Conservation (phyloP, 768 basidiomycete genomes). For the Russula emetica region DNA sequence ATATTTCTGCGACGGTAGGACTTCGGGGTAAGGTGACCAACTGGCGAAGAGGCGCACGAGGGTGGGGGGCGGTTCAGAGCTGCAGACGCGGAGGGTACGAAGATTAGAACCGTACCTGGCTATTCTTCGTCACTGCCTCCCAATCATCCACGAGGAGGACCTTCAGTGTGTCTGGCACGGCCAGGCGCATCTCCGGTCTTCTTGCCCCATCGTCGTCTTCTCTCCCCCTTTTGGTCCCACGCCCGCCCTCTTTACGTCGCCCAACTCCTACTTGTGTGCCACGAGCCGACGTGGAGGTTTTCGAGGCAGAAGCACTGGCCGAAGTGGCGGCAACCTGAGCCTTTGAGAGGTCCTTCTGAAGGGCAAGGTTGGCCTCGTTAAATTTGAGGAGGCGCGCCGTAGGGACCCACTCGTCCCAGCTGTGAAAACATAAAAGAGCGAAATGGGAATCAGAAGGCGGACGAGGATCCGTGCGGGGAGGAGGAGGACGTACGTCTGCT, state of each 20-base stretch:
- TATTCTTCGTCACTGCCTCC: conserved; percentile 95
- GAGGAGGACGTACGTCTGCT: conserved; percentile 79
- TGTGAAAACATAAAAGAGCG: conserved; percentile 32
- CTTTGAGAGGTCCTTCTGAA: conserved; percentile 66
- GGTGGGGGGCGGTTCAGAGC: not conserved
- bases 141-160: conserved; percentile 91
- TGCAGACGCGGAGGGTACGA: not conserved
- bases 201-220: conserved; percentile 79
- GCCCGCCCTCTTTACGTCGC: conserved; percentile 55
- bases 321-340: conserved; percentile 41
- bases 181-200: conserved; percentile 86
- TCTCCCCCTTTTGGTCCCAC: conserved; percentile 65
- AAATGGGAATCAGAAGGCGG: not conserved
- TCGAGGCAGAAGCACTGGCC: conserved; percentile 36
- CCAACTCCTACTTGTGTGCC: conserved; percentile 26
- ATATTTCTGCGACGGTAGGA: conserved; percentile 72
- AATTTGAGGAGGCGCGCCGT: conserved; percentile 73
- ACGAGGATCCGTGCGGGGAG: not conserved
- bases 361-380: conserved; percentile 71
- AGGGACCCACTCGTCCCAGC: conserved; percentile 98
- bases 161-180: conserved; percentile 87
- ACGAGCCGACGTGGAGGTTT: conserved; percentile 30
- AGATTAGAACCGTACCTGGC: conserved; percentile 53
- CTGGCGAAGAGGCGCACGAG: conserved; percentile 39
- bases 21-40: conserved; percentile 77